Base-by-base conservation (phyloP, 2,329 filamentous ascomycete species). In the Alternaria novae-zelandiae region DNA sequence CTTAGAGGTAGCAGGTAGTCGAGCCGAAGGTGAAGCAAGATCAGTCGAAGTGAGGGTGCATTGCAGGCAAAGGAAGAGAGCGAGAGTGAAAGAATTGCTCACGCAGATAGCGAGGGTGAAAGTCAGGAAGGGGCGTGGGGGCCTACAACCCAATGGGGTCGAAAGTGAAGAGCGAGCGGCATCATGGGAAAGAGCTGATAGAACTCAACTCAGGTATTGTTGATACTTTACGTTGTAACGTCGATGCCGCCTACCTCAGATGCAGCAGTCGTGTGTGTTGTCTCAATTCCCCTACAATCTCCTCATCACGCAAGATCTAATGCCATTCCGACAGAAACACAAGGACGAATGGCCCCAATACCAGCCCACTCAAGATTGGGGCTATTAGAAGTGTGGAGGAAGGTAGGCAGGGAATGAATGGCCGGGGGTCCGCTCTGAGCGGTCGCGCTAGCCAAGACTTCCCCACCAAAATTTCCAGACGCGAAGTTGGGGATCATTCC, bases 391-490 rank as follows among this genome's bases (percentile, higher is more conserved):
- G 32, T n/a, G 23, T 13, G 25, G 30, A 57, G 45, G 36, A 36
- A 45, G 17, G 53, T 30, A 17, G 15, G 36, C 36, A 41, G 36
- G 36, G 15, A 41, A 17, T 6, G n/a, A 41, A 41, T 1, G 36
- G 36, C 54, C 60, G 56, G 60, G 56, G 60, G 60, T 63, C 60
- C 60, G 60, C 56, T 59, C 15, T 59, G 47, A 9, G 11, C 49
- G 6, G n/a, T 36, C 44, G 47, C 59, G 61, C 51, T 53, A 58
- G 59, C 64, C 68, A 30, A 55, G 56, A 59, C 50, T 59, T 63
- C 60, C 61, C 61, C 61, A 63, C 66, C 66, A 64, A 72, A 70
- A 66, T 66, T 72, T 73, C 65, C 57, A 43, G 36, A 45, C 21
- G 44, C 47, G 59, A 57, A 61, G 43, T 54, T 26, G 15, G 53